These are phyloP conservation scores for Salpingoeca rosetta DNA, from an alignment of 78 protist genomes.

Conservation along the genomic window DNA sequence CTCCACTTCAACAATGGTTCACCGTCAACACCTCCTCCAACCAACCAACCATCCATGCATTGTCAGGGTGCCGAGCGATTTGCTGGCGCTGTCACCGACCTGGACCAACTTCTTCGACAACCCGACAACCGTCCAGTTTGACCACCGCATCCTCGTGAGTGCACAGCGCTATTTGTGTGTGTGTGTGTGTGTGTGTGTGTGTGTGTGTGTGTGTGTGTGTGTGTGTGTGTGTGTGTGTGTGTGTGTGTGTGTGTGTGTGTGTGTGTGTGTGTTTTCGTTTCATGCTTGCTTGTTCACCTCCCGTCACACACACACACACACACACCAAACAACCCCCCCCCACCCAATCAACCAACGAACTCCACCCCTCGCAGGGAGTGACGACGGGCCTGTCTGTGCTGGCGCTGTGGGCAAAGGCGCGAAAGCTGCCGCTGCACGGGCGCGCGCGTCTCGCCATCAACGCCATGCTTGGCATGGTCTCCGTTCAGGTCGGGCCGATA, in stretches of 20 bases:
- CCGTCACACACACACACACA: not conserved
- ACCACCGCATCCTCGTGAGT: slow-evolving; percentile 61
- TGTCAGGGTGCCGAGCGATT: slow-evolving; percentile 49
- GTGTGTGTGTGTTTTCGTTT: not conserved
- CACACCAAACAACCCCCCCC: not conserved
- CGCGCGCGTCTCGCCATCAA: slow-evolving; percentile 39
- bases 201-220: too few relatives aligned
- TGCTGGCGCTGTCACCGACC: slow-evolving; percentile 35
- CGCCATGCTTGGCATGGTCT: slow-evolving; percentile 38
- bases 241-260: not conserved
- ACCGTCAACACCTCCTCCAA: slow-evolving; percentile 23
- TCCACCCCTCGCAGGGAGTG: slow-evolving; percentile 5
- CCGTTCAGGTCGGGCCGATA: slow-evolving; percentile 47
- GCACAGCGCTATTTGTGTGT: not conserved
- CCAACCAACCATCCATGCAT: too few relatives aligned
- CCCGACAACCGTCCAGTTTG: slow-evolving; percentile 67
- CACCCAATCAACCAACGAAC: not conserved
- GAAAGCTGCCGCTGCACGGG: slow-evolving; percentile 14
- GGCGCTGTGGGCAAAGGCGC: slow-evolving; percentile 3
- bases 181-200: too few relatives aligned
- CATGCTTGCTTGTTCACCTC: not conserved
- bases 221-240: not conserved
- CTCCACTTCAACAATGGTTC: too few relatives aligned
- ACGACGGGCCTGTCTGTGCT: not conserved
- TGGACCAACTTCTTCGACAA: slow-evolving; percentile 63